Evolutionary conservation across 2,329 filamentous ascomycete genomes (phyloP).

Genomic region (Magnaporthiopsis incrustans): DNA sequence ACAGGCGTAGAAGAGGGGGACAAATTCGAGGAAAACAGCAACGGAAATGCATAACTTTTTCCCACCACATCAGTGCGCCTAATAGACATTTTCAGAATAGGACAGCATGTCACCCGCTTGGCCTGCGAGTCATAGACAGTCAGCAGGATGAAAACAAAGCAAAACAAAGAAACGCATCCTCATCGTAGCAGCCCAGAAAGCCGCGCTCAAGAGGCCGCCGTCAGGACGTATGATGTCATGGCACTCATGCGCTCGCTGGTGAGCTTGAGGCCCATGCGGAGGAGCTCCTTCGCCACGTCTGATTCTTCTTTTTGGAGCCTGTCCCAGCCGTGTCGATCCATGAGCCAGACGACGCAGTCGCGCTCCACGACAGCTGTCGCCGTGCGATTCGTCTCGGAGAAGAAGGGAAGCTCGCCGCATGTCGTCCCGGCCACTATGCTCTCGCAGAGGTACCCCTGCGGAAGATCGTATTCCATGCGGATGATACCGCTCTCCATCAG

Average conservation of each 20-base stretch:
- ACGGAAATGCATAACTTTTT: background rate
- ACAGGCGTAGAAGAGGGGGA: too few species aligned
- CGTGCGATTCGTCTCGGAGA: conserved; percentile 80
- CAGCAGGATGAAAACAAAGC: background rate
- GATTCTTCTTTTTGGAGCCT: conserved; percentile 63
- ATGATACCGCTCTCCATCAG: conserved; percentile 84
- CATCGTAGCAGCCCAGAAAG: background rate
- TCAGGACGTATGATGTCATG: conserved; percentile 48
- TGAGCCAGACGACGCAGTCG: conserved; percentile 73
- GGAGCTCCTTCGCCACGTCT: conserved; percentile 73
- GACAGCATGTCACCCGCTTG: background rate
- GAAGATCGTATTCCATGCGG: conserved; percentile 81
- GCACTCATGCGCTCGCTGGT: conserved; percentile 83
- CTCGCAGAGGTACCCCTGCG: conserved; percentile 83
- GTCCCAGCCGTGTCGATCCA: conserved; percentile 65
- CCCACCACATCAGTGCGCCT: background rate
- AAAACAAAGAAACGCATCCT: background rate
- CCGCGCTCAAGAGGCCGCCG: conserved; percentile 34
- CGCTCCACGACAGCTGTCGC: conserved; percentile 79
- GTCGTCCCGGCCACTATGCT: conserved; percentile 91
- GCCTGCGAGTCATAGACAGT: background rate
- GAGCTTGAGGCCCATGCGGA: conserved; percentile 83
- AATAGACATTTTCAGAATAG: too few species aligned
- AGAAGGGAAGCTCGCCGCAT: conserved; percentile 93
- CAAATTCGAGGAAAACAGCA: too few species aligned